Conservation (phyloP, 257 asterid species). For the Nicotiana noctiflora region DNA sequence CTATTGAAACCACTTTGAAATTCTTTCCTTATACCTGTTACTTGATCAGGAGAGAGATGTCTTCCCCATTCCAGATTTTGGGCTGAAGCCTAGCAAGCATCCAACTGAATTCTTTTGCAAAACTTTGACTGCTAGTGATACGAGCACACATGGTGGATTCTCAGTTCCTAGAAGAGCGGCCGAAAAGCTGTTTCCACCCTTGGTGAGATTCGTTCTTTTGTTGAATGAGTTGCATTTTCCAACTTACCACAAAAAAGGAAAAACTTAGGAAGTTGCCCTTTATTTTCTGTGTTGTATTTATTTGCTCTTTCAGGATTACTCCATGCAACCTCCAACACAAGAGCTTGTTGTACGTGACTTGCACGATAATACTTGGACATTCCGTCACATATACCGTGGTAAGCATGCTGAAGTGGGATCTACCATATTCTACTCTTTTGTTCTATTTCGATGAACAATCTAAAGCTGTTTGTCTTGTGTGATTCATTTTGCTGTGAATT, state of each 20-base stretch:
- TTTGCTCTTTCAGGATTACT: conserved; percentile 52
- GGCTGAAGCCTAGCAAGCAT: conserved; percentile 66
- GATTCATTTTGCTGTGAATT: neutral
- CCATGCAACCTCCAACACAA: conserved; percentile 95
- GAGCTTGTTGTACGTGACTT: conserved; percentile 90
- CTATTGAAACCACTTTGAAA: neutral
- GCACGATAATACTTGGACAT: conserved; percentile 89
- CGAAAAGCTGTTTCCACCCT: conserved; percentile 82
- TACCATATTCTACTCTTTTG: neutral
- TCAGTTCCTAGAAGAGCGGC: conserved; percentile 97
- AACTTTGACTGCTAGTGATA: conserved; percentile 91
- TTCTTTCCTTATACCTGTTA: neutral
- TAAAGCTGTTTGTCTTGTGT: neutral
- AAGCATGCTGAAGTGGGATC: conserved; percentile 4
- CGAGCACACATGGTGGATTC: conserved; percentile 97
- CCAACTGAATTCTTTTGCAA: conserved; percentile 95
- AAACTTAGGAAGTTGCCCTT: neutral
- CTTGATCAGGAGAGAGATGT: conserved; percentile 75
- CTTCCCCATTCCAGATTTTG: conserved; percentile 78
- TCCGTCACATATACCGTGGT: conserved; percentile 97
- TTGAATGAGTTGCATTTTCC: neutral
- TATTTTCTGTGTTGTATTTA: neutral
- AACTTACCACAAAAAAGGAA: neutral
- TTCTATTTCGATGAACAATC: neutral
- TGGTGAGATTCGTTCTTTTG: conserved; percentile 34